Evolutionary conservation across 1,139 yeast genomes (phyloP).

Genomic region (Saccharomyces hybrid): DNA sequence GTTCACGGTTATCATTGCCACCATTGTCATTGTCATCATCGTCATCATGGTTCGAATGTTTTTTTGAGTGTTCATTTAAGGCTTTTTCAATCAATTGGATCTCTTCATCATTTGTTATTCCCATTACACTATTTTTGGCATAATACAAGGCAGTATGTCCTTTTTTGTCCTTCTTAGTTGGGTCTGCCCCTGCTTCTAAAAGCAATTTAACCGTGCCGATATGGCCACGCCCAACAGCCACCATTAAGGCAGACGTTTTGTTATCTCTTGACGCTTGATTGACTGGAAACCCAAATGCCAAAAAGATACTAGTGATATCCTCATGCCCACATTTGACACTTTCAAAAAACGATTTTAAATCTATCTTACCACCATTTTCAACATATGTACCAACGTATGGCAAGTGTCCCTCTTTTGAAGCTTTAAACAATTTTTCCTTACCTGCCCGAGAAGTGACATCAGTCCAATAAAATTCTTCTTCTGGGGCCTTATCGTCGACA

Average conservation of each 20-base stretch:
- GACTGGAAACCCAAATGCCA: conserved; percentile 72
- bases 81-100: conserved; percentile 41
- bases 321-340: conserved; percentile 85
- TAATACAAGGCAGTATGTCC: conserved; percentile 60
- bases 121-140: conserved; percentile 43
- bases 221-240: conserved; percentile 81
- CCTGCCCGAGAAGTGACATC: conserved; percentile 66
- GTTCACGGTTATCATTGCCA: background rate
- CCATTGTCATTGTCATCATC: background rate
- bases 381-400: conserved; percentile 72
- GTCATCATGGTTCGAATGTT: background rate
- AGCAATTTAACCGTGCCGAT: conserved; percentile 61
- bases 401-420: conserved; percentile 76
- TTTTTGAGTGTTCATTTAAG: background rate
- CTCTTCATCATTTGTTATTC: conserved; percentile 52
- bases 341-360: conserved; percentile 65
- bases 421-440: conserved; percentile 55
- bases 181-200: conserved; percentile 71
- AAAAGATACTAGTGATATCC: conserved; percentile 68
- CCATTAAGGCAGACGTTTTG: conserved; percentile 57
- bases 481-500: conserved; percentile 7
- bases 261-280: conserved; percentile 58
- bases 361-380: conserved; percentile 72
- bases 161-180: conserved; percentile 38
- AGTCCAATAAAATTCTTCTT: conserved; percentile 38